Percentiles rank a stretch among this genome's conserved stretches.
Evolutionary conservation across 768 basidiomycete genomes (phyloP).

Genomic region (Dentipellis fragilis): DNA sequence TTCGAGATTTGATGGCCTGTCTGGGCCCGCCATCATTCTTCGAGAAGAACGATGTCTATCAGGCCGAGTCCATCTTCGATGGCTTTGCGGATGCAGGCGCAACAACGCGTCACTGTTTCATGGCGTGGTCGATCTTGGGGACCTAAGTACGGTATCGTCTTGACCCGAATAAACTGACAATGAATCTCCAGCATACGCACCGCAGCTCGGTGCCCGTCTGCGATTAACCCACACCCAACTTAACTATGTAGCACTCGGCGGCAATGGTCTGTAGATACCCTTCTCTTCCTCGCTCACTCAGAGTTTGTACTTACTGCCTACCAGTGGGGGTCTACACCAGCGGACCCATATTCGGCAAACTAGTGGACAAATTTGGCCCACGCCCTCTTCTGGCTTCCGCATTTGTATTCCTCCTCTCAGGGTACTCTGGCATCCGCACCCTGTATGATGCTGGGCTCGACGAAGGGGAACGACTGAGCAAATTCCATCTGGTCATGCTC

Average conservation of each 20-base stretch:
- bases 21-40: not conserved
- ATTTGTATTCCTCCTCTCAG: slow-evolving; percentile 49
- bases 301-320: not conserved
- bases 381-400: slow-evolving; percentile 52
- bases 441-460: slow-evolving; percentile 48
- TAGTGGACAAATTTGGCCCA: slow-evolving; percentile 69
- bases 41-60: not conserved
- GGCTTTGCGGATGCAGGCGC: not conserved
- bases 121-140: not conserved
- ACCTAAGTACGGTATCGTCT: not conserved
- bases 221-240: slow-evolving; percentile 70
- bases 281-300: not conserved
- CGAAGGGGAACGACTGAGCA: slow-evolving; percentile 22
- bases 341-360: slow-evolving; percentile 71
- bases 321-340: slow-evolving; percentile 68
- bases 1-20: not conserved
- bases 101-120: not conserved
- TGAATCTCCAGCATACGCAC: slow-evolving; percentile 62
- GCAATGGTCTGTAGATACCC: slow-evolving; percentile 43
- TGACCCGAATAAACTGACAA: not conserved
- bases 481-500: slow-evolving; percentile 38
- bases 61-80: not conserved
- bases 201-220: slow-evolving; percentile 74
- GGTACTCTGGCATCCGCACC: slow-evolving; percentile 66
- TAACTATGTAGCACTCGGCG: slow-evolving; percentile 73